Evolutionary conservation across 805 yeast species (phyloP).

Genomic region (Spathaspora arborariae): DNA sequence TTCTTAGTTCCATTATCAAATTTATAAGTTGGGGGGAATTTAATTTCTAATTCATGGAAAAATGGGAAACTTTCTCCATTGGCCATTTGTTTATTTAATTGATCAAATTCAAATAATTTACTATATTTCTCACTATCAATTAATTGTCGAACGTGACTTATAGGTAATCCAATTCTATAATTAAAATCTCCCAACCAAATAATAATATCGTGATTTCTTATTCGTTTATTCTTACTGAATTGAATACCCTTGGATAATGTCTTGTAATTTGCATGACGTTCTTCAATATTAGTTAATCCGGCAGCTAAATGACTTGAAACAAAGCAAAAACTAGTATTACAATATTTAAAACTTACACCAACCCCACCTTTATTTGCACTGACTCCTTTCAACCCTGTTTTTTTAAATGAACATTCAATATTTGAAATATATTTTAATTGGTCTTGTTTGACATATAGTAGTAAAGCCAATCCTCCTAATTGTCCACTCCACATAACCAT

Average conservation of each 20-base stretch:
- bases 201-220: slow-evolving; percentile 76
- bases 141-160: slow-evolving; percentile 66
- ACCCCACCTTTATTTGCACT: slow-evolving; percentile 81
- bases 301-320: slow-evolving; percentile 92
- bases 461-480: slow-evolving; percentile 76
- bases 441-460: slow-evolving; percentile 60
- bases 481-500: slow-evolving; percentile 70
- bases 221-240: slow-evolving; percentile 48
- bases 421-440: slow-evolving; percentile 51
- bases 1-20: slow-evolving; percentile 77
- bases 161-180: slow-evolving; percentile 68
- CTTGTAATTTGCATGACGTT: slow-evolving; percentile 83
- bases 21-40: slow-evolving; percentile 87
- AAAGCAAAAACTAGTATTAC: slow-evolving; percentile 70
- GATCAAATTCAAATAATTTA: slow-evolving; percentile 67
- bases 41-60: slow-evolving; percentile 72
- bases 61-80: slow-evolving; percentile 66
- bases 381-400: slow-evolving; percentile 93
- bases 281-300: slow-evolving; percentile 75
- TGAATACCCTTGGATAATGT: slow-evolving; percentile 67
- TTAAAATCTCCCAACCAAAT: slow-evolving; percentile 96
- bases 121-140: slow-evolving; percentile 44
- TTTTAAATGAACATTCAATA: slow-evolving; percentile 70
- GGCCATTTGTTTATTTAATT: slow-evolving; percentile 70
- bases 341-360: slow-evolving; percentile 61